Conservation (phyloP, 75 land plant genomes). For the Isoetes taiwanensis region DNA sequence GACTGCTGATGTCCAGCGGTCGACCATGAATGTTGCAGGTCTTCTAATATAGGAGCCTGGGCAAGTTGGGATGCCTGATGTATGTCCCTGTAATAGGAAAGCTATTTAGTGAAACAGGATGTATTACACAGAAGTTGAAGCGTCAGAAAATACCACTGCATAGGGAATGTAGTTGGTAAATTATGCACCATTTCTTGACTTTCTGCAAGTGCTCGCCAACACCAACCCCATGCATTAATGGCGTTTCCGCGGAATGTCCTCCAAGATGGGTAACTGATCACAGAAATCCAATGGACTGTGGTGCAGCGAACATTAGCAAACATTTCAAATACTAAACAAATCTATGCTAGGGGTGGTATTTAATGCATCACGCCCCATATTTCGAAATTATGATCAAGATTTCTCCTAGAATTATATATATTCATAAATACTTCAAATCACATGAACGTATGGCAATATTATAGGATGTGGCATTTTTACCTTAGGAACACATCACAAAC, state of each 20-base stretch:
- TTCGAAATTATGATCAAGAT: neutral
- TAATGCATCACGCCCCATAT: neutral
- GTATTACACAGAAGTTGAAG: no score
- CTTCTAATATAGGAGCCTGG: conserved; percentile 15
- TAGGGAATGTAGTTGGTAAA: no score
- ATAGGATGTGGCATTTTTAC: neutral
- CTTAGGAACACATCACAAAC: no score
- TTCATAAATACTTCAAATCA: neutral
- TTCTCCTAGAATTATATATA: neutral
- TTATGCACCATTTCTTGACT: conserved; percentile 28
- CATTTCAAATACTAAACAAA: neutral
- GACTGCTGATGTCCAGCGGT: conserved; percentile 32
- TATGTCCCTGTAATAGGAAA: conserved; percentile 33
- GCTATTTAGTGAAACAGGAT: conserved; percentile 31
- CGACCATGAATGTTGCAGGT: conserved; percentile 37
- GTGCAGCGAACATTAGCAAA: conserved; percentile 10
- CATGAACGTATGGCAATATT: neutral
- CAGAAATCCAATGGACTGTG: conserved; percentile 80
- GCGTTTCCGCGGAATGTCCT: conserved; percentile 45
- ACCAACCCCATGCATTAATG: conserved; percentile 28
- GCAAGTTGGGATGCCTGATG: conserved; percentile 21
- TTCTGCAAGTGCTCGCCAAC: conserved; percentile 29
- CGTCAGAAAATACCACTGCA: no score
- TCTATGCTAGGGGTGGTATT: neutral
- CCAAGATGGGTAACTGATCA: conserved; percentile 32